Percentiles rank a stretch among this genome's conserved stretches.
phyloP scores from a whole-genome alignment of 257 asterid genomes.

The Nicotiana benthamiana region DNA sequence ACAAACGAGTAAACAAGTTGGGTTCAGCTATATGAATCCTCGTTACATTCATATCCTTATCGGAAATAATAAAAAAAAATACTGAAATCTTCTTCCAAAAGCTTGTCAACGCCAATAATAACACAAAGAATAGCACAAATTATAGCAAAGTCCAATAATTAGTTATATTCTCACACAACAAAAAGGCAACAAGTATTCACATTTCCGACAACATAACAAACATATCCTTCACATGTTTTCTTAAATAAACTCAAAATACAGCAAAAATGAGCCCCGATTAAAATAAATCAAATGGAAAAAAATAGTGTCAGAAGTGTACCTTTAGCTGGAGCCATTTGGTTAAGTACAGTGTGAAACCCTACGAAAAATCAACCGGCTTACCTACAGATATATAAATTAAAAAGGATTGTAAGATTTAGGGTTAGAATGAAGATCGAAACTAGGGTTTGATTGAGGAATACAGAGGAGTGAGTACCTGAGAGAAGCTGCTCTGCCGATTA shows the following conservation, averaged over 20 bases:
- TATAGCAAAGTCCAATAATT: not conserved
- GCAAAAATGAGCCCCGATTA: not conserved
- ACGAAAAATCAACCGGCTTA: not conserved
- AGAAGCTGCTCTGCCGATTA: conserved; percentile 15
- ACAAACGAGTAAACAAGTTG: not conserved
- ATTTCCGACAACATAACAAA: not conserved
- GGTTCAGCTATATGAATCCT: not conserved
- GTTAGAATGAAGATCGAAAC: not conserved
- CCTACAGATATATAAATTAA: conserved; percentile 18
- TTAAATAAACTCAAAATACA: not conserved
- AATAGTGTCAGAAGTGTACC: conserved; percentile 21
- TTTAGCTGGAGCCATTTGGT: conserved; percentile 51
- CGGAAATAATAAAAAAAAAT: not conserved
- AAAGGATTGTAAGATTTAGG: not conserved
- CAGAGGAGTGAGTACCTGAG: not conserved
- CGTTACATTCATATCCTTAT: not conserved
- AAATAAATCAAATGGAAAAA: not conserved
- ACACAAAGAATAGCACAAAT: not conserved
- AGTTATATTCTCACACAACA: not conserved
- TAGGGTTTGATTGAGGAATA: not conserved
- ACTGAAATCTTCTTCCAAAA: too few species aligned
- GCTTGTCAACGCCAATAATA: too few species aligned
- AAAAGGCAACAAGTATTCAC: not conserved
- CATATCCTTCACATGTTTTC: not conserved
- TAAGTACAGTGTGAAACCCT: not conserved